A percentile compares a stretch with the other conserved stretches of the same genome.
Evolutionary conservation across 306 rosid genomes (phyloP).

Genomic region (Pterocarpus macrocarpus): DNA sequence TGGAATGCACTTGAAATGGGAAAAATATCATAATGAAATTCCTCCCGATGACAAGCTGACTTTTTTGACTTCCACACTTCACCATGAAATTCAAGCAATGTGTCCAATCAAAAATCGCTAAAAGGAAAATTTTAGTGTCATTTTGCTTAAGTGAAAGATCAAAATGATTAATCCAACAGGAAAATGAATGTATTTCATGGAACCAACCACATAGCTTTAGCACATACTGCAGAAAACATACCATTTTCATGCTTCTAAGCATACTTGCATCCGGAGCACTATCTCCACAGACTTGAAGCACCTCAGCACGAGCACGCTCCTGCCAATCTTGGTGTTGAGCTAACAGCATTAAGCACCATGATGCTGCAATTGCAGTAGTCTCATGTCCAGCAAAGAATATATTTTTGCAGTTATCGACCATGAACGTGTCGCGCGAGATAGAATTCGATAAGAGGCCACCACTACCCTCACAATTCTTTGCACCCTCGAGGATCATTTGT

Average conservation of each 20-base stretch:
- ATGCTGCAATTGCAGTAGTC: slow-evolving; percentile 51
- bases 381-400: slow-evolving; percentile 62
- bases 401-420: slow-evolving; percentile 63
- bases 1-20: not conserved
- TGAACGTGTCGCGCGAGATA: slow-evolving; percentile 45
- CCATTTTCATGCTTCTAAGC: slow-evolving; percentile 53
- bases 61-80: too few species aligned
- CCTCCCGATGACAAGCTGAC: too few species aligned
- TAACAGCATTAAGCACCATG: slow-evolving; percentile 57
- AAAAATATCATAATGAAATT: too few species aligned
- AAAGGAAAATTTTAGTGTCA: not conserved
- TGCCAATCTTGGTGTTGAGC: slow-evolving; percentile 60
- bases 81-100: not conserved
- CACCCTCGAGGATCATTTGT: slow-evolving; percentile 73
- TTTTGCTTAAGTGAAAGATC: too few species aligned
- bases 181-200: not conserved
- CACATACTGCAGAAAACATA: slow-evolving; percentile 19
- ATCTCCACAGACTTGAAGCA: slow-evolving; percentile 47
- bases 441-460: slow-evolving; percentile 32
- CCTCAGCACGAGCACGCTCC: slow-evolving; percentile 50
- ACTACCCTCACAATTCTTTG: slow-evolving; percentile 44
- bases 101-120: not conserved
- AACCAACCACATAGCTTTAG: slow-evolving; percentile 2
- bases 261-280: slow-evolving; percentile 41
- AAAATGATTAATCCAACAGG: too few species aligned